phyloP scores from a whole-genome alignment of 345 rosid species.

The Dipteronia sinensis region DNA sequence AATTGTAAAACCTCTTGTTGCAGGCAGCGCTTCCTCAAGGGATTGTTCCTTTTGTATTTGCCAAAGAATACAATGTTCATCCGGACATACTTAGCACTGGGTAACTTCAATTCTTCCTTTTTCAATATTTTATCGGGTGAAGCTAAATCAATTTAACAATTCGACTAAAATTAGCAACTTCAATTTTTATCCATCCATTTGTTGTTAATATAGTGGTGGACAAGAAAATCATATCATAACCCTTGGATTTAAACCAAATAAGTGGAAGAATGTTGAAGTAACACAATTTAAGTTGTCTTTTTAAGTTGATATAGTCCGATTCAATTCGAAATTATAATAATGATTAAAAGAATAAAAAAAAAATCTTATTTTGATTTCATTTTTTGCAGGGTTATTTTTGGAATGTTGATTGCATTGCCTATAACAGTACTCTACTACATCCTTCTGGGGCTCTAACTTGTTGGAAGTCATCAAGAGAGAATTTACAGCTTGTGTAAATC shows the following conservation, averaged over 20 bases:
- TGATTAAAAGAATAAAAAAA: neutral
- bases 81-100: slow-evolving; percentile 50
- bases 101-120: slow-evolving; percentile 25
- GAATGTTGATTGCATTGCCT: slow-evolving; percentile 54
- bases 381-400: slow-evolving; percentile 47
- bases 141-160: too few relatives aligned
- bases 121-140: too few relatives aligned
- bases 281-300: too few relatives aligned
- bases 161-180: too few relatives aligned
- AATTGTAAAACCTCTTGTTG: neutral
- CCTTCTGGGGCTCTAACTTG: slow-evolving; percentile 39
- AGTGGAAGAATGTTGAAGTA: too few relatives aligned
- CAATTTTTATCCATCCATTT: too few relatives aligned
- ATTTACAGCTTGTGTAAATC: slow-evolving; percentile 3
- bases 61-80: slow-evolving; percentile 48
- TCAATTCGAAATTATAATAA: too few relatives aligned
- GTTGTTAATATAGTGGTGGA: too few relatives aligned
- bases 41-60: slow-evolving; percentile 47
- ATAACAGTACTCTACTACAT: slow-evolving; percentile 44
- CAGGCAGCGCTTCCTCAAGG: slow-evolving; percentile 55
- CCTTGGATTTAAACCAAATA: too few relatives aligned
- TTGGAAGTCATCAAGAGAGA: neutral
- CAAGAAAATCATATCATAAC: too few relatives aligned
- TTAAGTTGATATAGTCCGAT: too few relatives aligned
- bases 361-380: neutral